A percentile compares a stretch with the other conserved stretches of the same genome.
These are phyloP conservation scores for Epichloe scottii DNA, from an alignment of 2,329 filamentous ascomycete genomes.

Conservation along the genomic window DNA sequence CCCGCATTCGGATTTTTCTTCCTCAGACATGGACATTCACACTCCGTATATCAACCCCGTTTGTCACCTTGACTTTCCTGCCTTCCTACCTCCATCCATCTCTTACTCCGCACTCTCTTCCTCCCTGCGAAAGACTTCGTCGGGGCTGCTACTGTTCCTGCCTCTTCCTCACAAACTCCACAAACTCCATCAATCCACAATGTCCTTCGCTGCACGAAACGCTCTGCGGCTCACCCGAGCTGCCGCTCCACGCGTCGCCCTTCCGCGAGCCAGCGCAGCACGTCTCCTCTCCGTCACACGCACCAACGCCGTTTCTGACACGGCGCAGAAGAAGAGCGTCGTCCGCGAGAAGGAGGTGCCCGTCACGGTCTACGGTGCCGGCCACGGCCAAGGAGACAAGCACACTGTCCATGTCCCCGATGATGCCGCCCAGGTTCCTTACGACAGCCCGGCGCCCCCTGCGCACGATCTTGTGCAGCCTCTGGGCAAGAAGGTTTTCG, in stretches of 20 bases:
- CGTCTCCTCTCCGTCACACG: constrained; percentile 23
- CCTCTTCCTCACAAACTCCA: not conserved
- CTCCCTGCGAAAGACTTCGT: no score
- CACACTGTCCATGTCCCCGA: constrained; percentile 41
- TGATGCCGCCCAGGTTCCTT: constrained; percentile 27
- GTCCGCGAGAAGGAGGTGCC: constrained; percentile 45
- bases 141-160: no score
- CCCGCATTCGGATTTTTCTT: not conserved
- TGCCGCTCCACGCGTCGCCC: constrained; percentile 15
- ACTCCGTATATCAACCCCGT: not conserved
- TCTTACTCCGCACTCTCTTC: not conserved
- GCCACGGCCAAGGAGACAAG: constrained; percentile 40
- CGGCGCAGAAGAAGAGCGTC: constrained; percentile 36
- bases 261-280: constrained; percentile 12
- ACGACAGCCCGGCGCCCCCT: constrained; percentile 25
- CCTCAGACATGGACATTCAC: not conserved
- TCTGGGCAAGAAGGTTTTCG: constrained; percentile 39
- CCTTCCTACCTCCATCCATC: not conserved
- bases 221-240: constrained; percentile 21
- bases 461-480: constrained; percentile 38
- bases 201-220: constrained; percentile 25
- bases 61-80: not conserved
- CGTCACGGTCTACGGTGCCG: constrained; percentile 37
- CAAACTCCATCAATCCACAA: constrained; percentile 11
- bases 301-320: constrained; percentile 22